These are phyloP conservation scores for Passiflora organensis DNA, from an alignment of 345 rosid genomes.

Conservation along the genomic window DNA sequence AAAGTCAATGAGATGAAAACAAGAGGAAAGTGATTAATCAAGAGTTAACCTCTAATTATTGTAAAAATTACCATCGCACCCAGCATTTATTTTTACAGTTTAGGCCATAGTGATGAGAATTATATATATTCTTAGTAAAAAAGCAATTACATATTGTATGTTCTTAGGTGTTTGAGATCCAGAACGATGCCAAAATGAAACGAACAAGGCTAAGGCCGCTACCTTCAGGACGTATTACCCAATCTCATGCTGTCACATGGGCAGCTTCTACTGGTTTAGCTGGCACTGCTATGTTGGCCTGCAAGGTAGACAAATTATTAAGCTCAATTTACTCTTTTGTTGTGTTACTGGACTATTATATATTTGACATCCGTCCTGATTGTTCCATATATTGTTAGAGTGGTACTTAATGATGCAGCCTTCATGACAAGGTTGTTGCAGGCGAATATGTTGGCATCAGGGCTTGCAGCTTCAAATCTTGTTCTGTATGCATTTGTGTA, in stretches of 20 bases:
- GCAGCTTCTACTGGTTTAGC: constrained; percentile 67
- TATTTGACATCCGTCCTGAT: constrained; percentile 3
- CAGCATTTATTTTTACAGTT: too few relatives aligned
- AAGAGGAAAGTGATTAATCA: too few relatives aligned
- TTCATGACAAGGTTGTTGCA: constrained; percentile 69
- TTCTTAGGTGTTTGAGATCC: constrained; percentile 68
- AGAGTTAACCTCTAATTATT: too few relatives aligned
- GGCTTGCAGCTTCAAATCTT: constrained; percentile 36
- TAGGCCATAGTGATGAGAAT: too few relatives aligned
- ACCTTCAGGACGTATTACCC: constrained; percentile 73
- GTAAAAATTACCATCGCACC: too few relatives aligned
- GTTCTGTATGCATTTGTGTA: constrained; percentile 20
- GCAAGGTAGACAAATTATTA: constrained; percentile 50
- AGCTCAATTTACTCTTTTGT: constrained; percentile 7
- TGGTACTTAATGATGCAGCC: constrained; percentile 31
- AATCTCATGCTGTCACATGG: constrained; percentile 71
- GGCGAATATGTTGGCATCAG: constrained; percentile 90
- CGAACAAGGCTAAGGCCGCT: constrained; percentile 79
- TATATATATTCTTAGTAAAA: too few relatives aligned
- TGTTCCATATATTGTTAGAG: background rate
- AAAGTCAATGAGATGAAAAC: too few relatives aligned
- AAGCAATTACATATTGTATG: background rate
- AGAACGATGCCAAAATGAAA: constrained; percentile 89
- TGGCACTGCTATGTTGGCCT: constrained; percentile 74
- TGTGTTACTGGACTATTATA: background rate